Evolutionary conservation across 108 stramenopile genomes (phyloP), one percentile per base, ranked within the genome.

Genomic region (Phaeodactylum tricornutum): DNA sequence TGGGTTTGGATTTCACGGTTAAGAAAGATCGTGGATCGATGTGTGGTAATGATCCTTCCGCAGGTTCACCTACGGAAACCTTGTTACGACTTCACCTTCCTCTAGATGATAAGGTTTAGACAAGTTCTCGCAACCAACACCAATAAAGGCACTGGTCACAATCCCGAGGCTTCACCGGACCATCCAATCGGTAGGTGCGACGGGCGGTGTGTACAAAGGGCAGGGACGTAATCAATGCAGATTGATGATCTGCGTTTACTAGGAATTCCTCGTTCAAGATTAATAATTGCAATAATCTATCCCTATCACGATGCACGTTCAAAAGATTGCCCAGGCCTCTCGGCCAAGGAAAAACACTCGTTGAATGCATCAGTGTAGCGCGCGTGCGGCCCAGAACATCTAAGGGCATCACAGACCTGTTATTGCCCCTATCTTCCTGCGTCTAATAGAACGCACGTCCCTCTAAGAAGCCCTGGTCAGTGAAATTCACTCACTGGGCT

Each of bases 261-360:
- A 94, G 93, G 94, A 93, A 95, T 95, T 97, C 91, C 94, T 95
- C 91, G 96, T 95, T 97, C 88, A 93, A 93, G 96, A 95, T 92
- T 92, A 91, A 95, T 85, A 94, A 93, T 97, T 97, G 93, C 96
- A 97, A 97, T 83, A 91, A 94, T 93, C 92, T 87, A 91, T 93
- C 95, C 92, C 95, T 85, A 93, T 87, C 92, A 96, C 92, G 91
- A 92, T 87, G 81, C 84, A 88, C 76, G 79, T 80, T 84, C 67
- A 84, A 75, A 85, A 90, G 91, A 93, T 94, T 96, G 83, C 89
- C 92, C 90, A 86, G 88, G 74, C 94, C 87, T 93, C 82, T 83
- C 90, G 84, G 72, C 72, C 62, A 82, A 90, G 85, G 82, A 60
- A 67, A 59, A n/a, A 62, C 48, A 81, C 88, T 84, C 82, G 88